Evolutionary conservation across 2,329 filamentous ascomycete genomes (phyloP), one percentile per base, ranked within the genome.

Genomic region (Chaetomiaceae sp.): DNA sequence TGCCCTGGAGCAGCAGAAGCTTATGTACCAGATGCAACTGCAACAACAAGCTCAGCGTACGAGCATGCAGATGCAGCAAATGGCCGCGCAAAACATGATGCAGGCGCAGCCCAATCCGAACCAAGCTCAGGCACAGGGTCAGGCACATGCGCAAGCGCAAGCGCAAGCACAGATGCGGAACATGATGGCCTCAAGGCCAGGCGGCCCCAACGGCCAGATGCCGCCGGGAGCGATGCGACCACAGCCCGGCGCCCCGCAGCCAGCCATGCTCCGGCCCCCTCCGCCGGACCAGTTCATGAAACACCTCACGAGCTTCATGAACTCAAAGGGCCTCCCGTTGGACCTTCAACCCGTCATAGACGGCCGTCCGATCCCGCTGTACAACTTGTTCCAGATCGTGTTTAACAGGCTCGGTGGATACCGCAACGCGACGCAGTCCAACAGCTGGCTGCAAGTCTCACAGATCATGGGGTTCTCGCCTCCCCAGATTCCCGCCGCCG

Each of bases 301-400:
- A 59, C 85, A 83, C 32, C 71, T 97, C 7, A 76, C 79, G 17
- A 69, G 75, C n/a, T 86, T 94, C 53, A 94, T 94, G 83, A 77
- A 77, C 49, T 75, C 80, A 38, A 82, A 85, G 49, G 80, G 83
- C 26, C 71, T 88, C 15, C 83, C 81, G 0, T 73, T 97, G 40
- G 88, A 95, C 38, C 70, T 77, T 1, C 84, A 82, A 51, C 90
- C 90, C 0, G 69, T 79, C 18, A 77, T 95, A 19, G 83, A 79
- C 43, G 86, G 88, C 43, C 81, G 87, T 10, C 78, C 77, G 0
- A 73, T 97, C 30, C 84, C 84, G 57, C 68, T 96, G 11, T 78
- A 88, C 60, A 77, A 83, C 50, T 72, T 97, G 3, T 97, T 94
- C 63, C 79, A 84, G 50, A 72, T 79, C 0, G 86, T 95, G 2